phyloP scores from a whole-genome alignment of 1,139 yeast species.

The Blastobotrys proliferans region DNA sequence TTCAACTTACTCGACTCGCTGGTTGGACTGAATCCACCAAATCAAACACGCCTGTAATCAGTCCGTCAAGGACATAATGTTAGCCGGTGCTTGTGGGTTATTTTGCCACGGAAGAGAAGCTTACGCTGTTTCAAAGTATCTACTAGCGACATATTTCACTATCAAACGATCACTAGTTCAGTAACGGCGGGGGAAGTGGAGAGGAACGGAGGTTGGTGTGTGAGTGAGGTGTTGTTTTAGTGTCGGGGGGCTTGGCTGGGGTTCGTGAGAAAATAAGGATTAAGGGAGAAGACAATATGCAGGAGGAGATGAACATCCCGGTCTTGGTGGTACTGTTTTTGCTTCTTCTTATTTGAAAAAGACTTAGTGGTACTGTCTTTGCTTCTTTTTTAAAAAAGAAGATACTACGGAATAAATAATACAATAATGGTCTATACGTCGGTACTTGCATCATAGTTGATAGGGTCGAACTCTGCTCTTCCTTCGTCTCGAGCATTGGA shows the following conservation, averaged over 20 bases:
- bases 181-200: too few species aligned
- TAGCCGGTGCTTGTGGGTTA: not conserved
- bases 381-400: not conserved
- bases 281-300: too few species aligned
- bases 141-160: slow-evolving; percentile 18
- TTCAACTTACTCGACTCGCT: slow-evolving; percentile 25
- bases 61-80: not conserved
- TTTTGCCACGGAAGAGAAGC: slow-evolving; percentile 9
- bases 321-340: too few species aligned
- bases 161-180: not conserved
- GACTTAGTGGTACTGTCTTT: not conserved
- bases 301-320: too few species aligned
- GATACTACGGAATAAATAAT: not conserved
- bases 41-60: slow-evolving; percentile 25
- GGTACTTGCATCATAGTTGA: slow-evolving; percentile 32
- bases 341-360: not conserved
- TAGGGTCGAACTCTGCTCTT: slow-evolving; percentile 73
- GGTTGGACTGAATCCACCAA: slow-evolving; percentile 36
- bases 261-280: too few species aligned
- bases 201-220: too few species aligned
- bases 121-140: slow-evolving; percentile 23
- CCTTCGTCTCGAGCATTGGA: slow-evolving; percentile 60
- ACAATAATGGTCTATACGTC: not conserved
- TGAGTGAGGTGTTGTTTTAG: too few species aligned
- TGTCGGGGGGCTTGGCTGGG: too few species aligned